Percentiles rank a stretch among this genome's conserved stretches.
These are phyloP conservation scores for Decorospora gaudefroyi DNA, from an alignment of 2,329 filamentous ascomycete species.

Conservation along the genomic window DNA sequence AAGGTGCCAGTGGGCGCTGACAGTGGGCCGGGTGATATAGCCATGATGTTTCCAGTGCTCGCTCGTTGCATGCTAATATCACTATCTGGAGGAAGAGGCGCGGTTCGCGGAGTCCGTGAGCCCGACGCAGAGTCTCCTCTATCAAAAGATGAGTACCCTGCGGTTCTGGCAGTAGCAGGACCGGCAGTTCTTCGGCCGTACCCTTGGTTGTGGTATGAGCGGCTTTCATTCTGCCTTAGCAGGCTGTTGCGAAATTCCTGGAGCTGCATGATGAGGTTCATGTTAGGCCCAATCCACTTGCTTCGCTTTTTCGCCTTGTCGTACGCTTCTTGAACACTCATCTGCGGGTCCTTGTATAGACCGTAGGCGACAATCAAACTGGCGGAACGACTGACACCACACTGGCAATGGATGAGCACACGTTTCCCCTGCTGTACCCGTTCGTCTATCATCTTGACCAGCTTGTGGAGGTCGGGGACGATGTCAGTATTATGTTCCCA, in stretches of 20 bases:
- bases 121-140: constrained; percentile 36
- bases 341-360: constrained; percentile 73
- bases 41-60: constrained; percentile 49
- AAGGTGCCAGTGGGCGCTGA: constrained; percentile 48
- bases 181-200: constrained; percentile 44
- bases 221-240: constrained; percentile 42
- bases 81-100: constrained; percentile 52
- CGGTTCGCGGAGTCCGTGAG: constrained; percentile 45
- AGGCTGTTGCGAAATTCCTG: constrained; percentile 70
- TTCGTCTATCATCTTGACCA: constrained; percentile 77
- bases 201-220: constrained; percentile 38
- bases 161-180: constrained; percentile 32
- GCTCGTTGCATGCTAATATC: constrained; percentile 54
- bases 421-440: constrained; percentile 74
- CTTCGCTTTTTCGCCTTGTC: constrained; percentile 79
- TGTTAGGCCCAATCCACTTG: constrained; percentile 87
- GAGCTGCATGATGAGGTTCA: constrained; percentile 88
- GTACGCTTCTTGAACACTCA: constrained; percentile 83
- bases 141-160: constrained; percentile 41
- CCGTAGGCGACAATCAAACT: constrained; percentile 87
- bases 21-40: constrained; percentile 50
- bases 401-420: constrained; percentile 82
- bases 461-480: constrained; percentile 71
- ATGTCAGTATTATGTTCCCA: constrained; percentile 93
- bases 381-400: constrained; percentile 81